A percentile compares a stretch with the other conserved stretches of the same genome.
Evolutionary conservation across 306 rosid species (phyloP).

Genomic region (Pyrus bretschneideri): DNA sequence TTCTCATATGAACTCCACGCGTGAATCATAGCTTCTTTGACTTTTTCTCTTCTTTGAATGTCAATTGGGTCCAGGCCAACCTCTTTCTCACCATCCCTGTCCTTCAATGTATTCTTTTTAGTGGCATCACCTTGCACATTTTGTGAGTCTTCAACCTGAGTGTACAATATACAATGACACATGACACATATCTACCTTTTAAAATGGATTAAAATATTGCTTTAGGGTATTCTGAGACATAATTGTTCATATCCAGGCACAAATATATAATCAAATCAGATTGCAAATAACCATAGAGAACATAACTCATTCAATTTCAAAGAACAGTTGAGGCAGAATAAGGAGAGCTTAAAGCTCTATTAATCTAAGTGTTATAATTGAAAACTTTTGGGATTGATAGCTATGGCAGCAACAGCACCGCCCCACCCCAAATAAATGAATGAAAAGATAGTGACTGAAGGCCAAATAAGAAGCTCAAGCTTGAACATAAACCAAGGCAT

Average conservation of each 20-base stretch:
- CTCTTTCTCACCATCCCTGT: slow-evolving; percentile 18
- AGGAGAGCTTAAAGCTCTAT: neutral
- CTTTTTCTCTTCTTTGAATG: slow-evolving; percentile 66
- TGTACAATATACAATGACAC: slow-evolving; percentile 1
- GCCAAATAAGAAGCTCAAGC: slow-evolving; percentile 4
- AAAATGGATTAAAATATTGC: neutral
- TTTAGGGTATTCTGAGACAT: neutral
- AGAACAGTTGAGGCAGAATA: neutral
- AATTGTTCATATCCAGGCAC: neutral
- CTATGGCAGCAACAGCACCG: neutral
- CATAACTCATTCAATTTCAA: neutral
- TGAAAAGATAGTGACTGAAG: neutral
- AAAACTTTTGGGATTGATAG: neutral
- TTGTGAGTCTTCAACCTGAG: slow-evolving; percentile 66
- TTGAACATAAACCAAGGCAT: neutral
- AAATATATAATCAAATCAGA: neutral
- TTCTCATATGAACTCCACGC: slow-evolving; percentile 96
- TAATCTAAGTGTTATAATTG: neutral
- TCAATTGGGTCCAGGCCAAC: slow-evolving; percentile 58
- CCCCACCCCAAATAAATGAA: neutral
- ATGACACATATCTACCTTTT: neutral
- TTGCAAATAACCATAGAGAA: neutral
- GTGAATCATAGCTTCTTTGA: slow-evolving; percentile 92
- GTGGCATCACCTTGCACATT: slow-evolving; percentile 15
- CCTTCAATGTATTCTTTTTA: slow-evolving; percentile 4